These are phyloP conservation scores for Globisporangium heterothallicum DNA, from an alignment of 352 stramenopile species.

Conservation along the genomic window DNA sequence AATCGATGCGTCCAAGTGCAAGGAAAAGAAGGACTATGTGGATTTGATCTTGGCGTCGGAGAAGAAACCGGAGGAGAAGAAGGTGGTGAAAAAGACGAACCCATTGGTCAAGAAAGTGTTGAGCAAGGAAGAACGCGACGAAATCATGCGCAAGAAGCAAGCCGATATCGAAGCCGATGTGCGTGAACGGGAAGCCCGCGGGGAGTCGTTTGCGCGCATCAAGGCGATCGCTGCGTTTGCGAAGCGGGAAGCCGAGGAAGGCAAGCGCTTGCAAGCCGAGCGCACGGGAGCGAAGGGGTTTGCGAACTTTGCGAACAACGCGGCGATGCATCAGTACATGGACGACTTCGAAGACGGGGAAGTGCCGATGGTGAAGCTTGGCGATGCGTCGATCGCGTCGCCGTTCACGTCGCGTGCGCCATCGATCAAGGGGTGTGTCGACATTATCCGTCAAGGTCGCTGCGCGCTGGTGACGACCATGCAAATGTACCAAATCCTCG, in stretches of 20 bases:
- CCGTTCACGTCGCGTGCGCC: conserved; percentile 97
- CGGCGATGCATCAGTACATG: conserved; percentile 87
- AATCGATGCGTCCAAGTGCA: conserved; percentile 58
- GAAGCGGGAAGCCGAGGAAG: conserved; percentile 72
- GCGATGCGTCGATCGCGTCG: conserved; percentile 98
- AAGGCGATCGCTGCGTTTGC: conserved; percentile 84
- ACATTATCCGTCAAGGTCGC: conserved; percentile 97
- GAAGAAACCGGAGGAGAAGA: conserved; percentile 53
- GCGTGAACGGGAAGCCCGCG: conserved; percentile 61
- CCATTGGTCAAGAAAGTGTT: conserved; percentile 44
- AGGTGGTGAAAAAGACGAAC: conserved; percentile 44
- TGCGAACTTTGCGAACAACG: conserved; percentile 83
- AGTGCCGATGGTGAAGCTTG: conserved; percentile 97
- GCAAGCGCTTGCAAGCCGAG: conserved; percentile 60
- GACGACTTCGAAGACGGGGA: conserved; percentile 89
- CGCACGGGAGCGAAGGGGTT: conserved; percentile 76
- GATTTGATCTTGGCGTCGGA: conserved; percentile 67
- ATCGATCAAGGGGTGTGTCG: conserved; percentile 88
- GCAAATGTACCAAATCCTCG: conserved; percentile 99
- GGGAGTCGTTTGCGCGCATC: conserved; percentile 83
- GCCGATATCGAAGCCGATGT: conserved; percentile 80
- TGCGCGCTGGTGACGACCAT: conserved; percentile 99
- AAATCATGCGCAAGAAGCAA: conserved; percentile 79
- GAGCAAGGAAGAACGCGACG: conserved; percentile 79
- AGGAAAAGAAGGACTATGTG: conserved; percentile 80